Conservation (phyloP, 1,139 yeast genomes). For the Candida sojae region DNA sequence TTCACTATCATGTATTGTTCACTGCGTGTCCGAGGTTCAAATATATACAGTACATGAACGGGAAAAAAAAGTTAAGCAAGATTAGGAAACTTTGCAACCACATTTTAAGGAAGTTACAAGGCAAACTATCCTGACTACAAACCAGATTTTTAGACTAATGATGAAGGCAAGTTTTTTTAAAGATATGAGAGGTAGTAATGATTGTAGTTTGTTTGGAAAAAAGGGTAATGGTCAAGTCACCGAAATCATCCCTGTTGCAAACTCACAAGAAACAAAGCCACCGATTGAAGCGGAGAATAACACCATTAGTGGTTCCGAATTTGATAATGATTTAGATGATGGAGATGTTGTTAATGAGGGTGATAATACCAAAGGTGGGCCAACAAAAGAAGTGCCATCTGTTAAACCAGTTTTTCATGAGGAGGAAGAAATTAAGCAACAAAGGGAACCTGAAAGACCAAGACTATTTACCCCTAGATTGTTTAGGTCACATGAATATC, state of each 20-base stretch:
- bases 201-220: neutral
- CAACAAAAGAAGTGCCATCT: neutral
- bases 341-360: neutral
- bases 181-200: neutral
- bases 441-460: neutral
- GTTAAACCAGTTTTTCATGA: neutral
- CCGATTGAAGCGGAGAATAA: neutral
- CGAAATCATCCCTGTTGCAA: neutral
- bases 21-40: neutral
- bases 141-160: too few relatives aligned
- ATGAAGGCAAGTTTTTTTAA: conserved; percentile 1
- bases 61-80: neutral
- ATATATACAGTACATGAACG: neutral
- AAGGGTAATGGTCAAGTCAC: neutral
- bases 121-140: too few relatives aligned
- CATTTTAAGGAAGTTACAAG: too few relatives aligned
- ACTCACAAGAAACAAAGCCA: neutral
- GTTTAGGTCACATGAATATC: neutral
- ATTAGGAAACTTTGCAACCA: neutral
- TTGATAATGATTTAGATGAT: neutral
- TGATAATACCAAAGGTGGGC: neutral
- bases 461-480: neutral
- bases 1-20: too few relatives aligned
- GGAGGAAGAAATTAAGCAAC: neutral
- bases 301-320: neutral